Evolutionary conservation across 768 basidiomycete genomes (phyloP).

Genomic region (Boletus subcaerulescens): DNA sequence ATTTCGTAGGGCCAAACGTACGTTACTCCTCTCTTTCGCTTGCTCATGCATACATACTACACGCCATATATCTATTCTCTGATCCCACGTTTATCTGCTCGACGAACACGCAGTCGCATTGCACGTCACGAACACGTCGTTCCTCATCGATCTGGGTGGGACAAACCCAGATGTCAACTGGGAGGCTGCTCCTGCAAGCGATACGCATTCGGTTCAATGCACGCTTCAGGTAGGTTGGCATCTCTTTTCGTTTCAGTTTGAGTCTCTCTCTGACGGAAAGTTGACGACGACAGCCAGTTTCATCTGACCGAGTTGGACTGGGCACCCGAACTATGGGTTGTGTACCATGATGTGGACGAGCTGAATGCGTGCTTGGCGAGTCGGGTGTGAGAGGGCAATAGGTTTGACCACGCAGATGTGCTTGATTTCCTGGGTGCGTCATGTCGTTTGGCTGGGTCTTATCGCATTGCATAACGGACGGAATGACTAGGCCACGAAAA

Average conservation of each 20-base stretch:
- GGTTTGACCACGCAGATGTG: conserved; percentile 69
- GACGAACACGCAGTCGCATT: background rate
- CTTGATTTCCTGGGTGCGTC: conserved; percentile 63
- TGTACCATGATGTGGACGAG: conserved; percentile 75
- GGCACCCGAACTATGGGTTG: conserved; percentile 85
- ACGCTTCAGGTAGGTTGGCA: conserved; percentile 66
- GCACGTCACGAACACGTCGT: conserved; percentile 27
- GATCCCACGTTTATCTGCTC: background rate
- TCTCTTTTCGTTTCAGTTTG: too few relatives aligned
- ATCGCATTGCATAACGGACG: background rate
- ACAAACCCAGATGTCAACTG: conserved; percentile 45
- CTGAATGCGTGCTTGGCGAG: conserved; percentile 75
- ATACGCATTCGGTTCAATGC: conserved; percentile 60
- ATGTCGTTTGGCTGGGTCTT: too few relatives aligned
- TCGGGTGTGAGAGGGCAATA: conserved; percentile 78
- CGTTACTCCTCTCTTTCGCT: too few relatives aligned
- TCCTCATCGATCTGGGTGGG: conserved; percentile 75
- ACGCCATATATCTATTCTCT: background rate
- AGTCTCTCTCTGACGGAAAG: background rate
- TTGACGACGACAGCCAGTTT: conserved; percentile 57
- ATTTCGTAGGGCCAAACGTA: too few relatives aligned
- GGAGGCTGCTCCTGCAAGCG: too few relatives aligned
- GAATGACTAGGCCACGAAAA: conserved; percentile 66
- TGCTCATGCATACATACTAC: too few relatives aligned
- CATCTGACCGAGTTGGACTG: conserved; percentile 94